phyloP scores from a whole-genome alignment of 164 flowering plant species.

The Vitis cinerea region DNA sequence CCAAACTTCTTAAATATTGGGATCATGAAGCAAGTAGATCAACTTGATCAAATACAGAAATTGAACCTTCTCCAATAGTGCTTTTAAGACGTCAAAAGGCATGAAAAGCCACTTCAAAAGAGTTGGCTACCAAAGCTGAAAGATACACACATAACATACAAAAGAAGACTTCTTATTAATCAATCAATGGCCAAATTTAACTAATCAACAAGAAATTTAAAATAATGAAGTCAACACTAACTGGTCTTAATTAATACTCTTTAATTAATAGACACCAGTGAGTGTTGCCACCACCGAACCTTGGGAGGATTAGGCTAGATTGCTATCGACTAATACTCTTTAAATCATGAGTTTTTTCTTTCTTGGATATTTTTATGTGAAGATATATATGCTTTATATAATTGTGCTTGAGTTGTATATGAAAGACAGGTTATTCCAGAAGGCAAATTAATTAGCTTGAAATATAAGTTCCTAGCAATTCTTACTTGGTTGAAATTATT shows the following conservation, averaged over 20 bases:
- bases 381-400: no score
- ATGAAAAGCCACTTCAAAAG: neutral
- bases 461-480: no score
- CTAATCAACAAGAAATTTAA: neutral
- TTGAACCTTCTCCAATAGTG: neutral
- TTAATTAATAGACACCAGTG: neutral
- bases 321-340: no score
- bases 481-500: no score
- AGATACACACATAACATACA: constrained; percentile 2
- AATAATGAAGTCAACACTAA: neutral
- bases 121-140: neutral
- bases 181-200: neutral
- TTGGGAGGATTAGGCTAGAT: no score
- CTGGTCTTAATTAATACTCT: neutral
- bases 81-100: neutral
- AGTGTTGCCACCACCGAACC: no score
- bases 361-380: no score
- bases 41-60: neutral
- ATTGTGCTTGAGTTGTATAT: no score
- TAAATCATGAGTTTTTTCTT: no score
- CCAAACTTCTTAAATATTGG: neutral
- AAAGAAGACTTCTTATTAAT: neutral
- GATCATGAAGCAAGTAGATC: neutral
- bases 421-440: no score
- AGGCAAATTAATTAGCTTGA: neutral